These are phyloP conservation scores for Kockiozyma suomiensis DNA, from an alignment of 805 yeast genomes.

Conservation along the genomic window DNA sequence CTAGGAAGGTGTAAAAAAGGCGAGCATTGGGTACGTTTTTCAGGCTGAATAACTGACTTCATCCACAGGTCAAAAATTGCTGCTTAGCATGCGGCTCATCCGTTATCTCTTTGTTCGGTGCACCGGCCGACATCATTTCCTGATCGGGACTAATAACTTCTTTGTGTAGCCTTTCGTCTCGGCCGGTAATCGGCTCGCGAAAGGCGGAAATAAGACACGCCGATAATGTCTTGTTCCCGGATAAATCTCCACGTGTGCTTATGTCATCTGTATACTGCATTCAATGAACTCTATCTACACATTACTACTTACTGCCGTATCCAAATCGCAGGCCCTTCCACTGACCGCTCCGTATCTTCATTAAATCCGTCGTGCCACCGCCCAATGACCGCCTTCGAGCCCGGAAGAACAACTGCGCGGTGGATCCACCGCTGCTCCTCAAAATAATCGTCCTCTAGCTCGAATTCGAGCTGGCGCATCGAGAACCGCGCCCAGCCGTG, in stretches of 20 bases:
- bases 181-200: neutral
- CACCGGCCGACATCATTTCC: neutral
- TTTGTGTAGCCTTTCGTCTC: neutral
- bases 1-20: too few species aligned
- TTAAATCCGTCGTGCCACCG: constrained; percentile 35
- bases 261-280: too few species aligned
- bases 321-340: constrained; percentile 32
- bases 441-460: constrained; percentile 23
- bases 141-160: neutral
- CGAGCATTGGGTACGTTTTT: too few species aligned
- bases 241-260: neutral
- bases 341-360: constrained; percentile 26
- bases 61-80: too few species aligned
- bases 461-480: constrained; percentile 30
- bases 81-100: neutral
- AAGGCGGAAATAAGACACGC: too few species aligned
- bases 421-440: constrained; percentile 35
- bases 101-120: neutral
- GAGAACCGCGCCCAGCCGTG: constrained; percentile 31
- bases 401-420: constrained; percentile 28
- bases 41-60: too few species aligned
- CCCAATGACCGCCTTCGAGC: constrained; percentile 32
- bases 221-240: neutral
- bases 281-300: too few species aligned
- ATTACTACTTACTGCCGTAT: constrained; percentile 24